Evolutionary conservation across 2,329 filamentous ascomycete species (phyloP), one percentile per base, ranked within the genome.

Genomic region (Nemania serpens): DNA sequence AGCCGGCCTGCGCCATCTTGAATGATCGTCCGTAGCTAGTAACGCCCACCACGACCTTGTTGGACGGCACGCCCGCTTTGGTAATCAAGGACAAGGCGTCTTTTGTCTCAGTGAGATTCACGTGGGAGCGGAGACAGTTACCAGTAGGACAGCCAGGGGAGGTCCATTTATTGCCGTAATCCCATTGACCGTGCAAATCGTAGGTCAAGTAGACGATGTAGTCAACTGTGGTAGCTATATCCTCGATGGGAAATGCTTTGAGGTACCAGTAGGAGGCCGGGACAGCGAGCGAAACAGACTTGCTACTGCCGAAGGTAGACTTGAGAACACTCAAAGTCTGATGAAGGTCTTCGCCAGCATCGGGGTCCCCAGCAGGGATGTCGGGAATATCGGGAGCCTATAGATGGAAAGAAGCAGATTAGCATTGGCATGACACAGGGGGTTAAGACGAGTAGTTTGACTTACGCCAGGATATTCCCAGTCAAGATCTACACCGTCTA

Each of bases 391-490:
- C 65, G 17, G 61, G 61, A 10, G 59, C 63, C 60, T 65, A n/a
- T 20, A 13, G 17, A 29, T 17, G 20, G n/a, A n/a, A n/a, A n/a
- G n/a, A n/a, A 46, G 42, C 10, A 46, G 12, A 15, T 46, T 52
- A 52, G 37, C 22, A 52, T 43, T 34, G 22, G 13, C 6, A 37
- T 12, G 18, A 20, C 17, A 10, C 7, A 25, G 11, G 7, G 20
- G 18, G 25, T 36, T 6, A 9, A 7, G 6, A n/a, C n/a, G 2
- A 3, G 46, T 12, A 11, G 12, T 10, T n/a, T 20, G 42, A 63
- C 65, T 57, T 25, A 62, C 61, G 10, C 63, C 61, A 41, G 71
- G 63, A 66, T 77, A 76, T 47, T 75, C 74, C 77, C 76, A 79
- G 62, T 76, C 73, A 25, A 75, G 37, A 49, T 76, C 73, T 1